These are phyloP conservation scores for Xylaria nigripes DNA, from an alignment of 495 filamentous ascomycete species.

Conservation along the genomic window DNA sequence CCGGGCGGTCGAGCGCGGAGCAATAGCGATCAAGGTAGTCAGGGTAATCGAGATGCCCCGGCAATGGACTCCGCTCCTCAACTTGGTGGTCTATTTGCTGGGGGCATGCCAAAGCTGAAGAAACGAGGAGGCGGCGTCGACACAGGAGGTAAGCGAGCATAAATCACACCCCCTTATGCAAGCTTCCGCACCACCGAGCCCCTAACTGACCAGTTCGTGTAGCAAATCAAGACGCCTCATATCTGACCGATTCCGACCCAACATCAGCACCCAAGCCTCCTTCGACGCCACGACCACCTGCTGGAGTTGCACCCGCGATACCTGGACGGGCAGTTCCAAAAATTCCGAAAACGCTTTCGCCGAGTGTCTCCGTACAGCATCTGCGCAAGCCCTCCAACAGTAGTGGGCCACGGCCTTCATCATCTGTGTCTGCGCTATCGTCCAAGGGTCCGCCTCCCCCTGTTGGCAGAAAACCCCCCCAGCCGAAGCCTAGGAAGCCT, in stretches of 20 bases:
- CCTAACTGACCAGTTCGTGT: conserved; percentile 21
- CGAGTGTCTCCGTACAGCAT: conserved; percentile 44
- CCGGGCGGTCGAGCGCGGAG: conserved; percentile 66
- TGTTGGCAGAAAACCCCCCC: conserved; percentile 59
- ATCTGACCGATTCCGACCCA: conserved; percentile 73
- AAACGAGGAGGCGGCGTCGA: conserved; percentile 80
- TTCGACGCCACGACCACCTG: conserved; percentile 56
- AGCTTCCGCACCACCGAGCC: not conserved
- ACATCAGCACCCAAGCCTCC: conserved; percentile 53
- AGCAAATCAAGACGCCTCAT: conserved; percentile 67
- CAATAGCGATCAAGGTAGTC: conserved; percentile 62
- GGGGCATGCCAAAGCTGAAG: conserved; percentile 89
- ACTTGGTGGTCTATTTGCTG: conserved; percentile 80
- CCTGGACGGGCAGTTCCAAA: conserved; percentile 40
- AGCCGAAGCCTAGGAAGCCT: conserved; percentile 60
- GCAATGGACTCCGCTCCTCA: conserved; percentile 61
- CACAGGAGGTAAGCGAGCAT: conserved; percentile 56
- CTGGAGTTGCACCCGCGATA: conserved; percentile 49
- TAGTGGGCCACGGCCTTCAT: conserved; percentile 45
- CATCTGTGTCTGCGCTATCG: conserved; percentile 38
- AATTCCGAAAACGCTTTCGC: conserved; percentile 14
- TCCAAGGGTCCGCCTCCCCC: conserved; percentile 47
- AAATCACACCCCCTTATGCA: not conserved
- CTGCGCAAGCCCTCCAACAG: conserved; percentile 50
- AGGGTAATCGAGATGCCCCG: conserved; percentile 39